Conservation (phyloP, 805 yeast genomes). For the Hermanozyma aechmeae region DNA sequence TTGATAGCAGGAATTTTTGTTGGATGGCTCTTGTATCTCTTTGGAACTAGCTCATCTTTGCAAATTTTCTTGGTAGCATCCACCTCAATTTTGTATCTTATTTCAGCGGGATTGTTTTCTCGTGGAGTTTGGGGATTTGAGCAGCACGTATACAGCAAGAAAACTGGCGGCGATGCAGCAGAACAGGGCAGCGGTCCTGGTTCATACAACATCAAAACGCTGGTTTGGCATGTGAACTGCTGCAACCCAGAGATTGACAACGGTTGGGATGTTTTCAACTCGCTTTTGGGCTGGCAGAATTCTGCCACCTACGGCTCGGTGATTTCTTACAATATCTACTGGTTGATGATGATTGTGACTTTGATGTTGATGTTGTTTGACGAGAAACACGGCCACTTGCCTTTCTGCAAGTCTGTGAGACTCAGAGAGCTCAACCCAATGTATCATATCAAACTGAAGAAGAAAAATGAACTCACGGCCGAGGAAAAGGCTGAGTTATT, state of each 20-base stretch:
- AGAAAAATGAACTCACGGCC: constrained; percentile 45
- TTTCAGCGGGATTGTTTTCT: constrained; percentile 88
- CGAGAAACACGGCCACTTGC: constrained; percentile 78
- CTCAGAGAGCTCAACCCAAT: constrained; percentile 56
- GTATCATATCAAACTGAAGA: constrained; percentile 61
- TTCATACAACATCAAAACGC: constrained; percentile 68
- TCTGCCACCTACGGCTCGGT: constrained; percentile 92
- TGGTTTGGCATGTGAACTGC: constrained; percentile 96
- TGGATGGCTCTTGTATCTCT: constrained; percentile 68
- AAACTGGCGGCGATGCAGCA: constrained; percentile 91
- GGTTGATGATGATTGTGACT: constrained; percentile 58
- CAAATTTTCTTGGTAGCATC: constrained; percentile 82
- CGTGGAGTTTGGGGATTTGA: constrained; percentile 91
- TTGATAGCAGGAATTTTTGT: constrained; percentile 65
- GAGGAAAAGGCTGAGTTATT: constrained; percentile 49
- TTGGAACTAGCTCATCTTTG: constrained; percentile 76
- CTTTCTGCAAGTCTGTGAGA: constrained; percentile 44
- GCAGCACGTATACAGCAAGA: constrained; percentile 48
- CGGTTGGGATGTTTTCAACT: constrained; percentile 97
- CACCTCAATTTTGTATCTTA: constrained; percentile 80
- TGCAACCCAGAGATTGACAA: constrained; percentile 87
- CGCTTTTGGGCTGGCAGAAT: constrained; percentile 95
- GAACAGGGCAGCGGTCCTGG: constrained; percentile 94
- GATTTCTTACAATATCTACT: constrained; percentile 78
- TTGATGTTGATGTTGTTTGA: constrained; percentile 63